A percentile compares a stretch with the other conserved stretches of the same genome.
Conservation (phyloP, 306 rosid species). For the Comarum palustre region DNA sequence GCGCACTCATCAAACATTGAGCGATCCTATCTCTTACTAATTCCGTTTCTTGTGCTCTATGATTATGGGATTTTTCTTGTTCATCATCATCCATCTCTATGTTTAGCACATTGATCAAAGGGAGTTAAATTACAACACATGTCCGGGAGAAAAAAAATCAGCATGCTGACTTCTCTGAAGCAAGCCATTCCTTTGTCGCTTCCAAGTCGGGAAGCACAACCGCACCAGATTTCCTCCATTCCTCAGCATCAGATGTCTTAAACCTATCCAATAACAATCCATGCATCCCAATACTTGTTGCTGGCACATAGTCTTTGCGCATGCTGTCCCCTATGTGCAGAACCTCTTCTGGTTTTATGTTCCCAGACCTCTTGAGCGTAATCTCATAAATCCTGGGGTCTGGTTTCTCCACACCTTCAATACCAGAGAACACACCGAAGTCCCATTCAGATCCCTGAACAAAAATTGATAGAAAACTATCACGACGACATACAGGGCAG, state of each 20-base stretch:
- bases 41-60: too few relatives aligned
- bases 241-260: constrained; percentile 76
- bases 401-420: constrained; percentile 91
- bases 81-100: too few relatives aligned
- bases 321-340: constrained; percentile 91
- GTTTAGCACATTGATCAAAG: not conserved
- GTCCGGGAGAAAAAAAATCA: constrained; percentile 5
- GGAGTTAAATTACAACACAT: not conserved
- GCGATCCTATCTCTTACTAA: too few relatives aligned
- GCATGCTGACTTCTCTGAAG: constrained; percentile 45
- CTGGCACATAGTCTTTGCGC: constrained; percentile 83
- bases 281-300: constrained; percentile 87
- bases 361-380: constrained; percentile 80
- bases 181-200: constrained; percentile 58
- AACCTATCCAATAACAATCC: constrained; percentile 81
- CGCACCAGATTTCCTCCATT: constrained; percentile 78
- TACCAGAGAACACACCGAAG: constrained; percentile 92
- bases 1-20: too few relatives aligned
- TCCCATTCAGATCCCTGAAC: constrained; percentile 95
- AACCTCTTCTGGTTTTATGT: constrained; percentile 55
- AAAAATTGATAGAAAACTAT: constrained; percentile 7
- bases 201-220: constrained; percentile 65
- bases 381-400: constrained; percentile 71
- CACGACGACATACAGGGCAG: not conserved
- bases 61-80: too few relatives aligned